Conservation (phyloP, 495 filamentous ascomycete species). For the Opeltia flavorubescens region DNA sequence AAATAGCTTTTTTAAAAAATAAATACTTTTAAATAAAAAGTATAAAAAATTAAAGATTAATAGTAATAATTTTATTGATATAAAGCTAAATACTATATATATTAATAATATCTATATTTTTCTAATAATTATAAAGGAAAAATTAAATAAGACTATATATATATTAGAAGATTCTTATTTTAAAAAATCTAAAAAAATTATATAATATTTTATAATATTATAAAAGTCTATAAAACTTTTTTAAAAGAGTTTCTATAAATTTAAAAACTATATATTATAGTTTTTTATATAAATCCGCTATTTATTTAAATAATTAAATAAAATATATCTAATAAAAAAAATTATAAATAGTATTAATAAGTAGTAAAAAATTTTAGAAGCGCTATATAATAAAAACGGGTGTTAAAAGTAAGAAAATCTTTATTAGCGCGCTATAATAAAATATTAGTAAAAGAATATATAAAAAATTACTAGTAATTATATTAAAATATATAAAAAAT, state of each 20-base stretch:
- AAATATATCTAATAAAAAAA: background rate
- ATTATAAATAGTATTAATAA: background rate
- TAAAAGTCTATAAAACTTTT: background rate
- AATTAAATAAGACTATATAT: background rate
- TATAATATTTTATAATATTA: background rate
- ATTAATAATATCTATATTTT: background rate
- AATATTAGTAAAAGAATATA: background rate
- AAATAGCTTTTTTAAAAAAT: background rate
- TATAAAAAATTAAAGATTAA: background rate
- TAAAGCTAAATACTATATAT: background rate
- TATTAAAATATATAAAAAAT: background rate
- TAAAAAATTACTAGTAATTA: background rate
- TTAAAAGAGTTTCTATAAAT: background rate
- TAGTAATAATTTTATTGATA: background rate
- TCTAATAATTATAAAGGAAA: background rate
- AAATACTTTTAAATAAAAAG: background rate
- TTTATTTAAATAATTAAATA: background rate
- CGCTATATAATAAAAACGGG: background rate
- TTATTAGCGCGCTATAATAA: background rate
- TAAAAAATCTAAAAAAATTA: background rate
- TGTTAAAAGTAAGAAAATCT: background rate
- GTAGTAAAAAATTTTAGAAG: background rate
- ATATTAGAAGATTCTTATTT: background rate
- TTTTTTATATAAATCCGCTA: background rate
- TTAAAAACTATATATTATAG: background rate